phyloP scores from a whole-genome alignment of 1,139 yeast genomes.

The Blastobotrys buckinghamii region DNA sequence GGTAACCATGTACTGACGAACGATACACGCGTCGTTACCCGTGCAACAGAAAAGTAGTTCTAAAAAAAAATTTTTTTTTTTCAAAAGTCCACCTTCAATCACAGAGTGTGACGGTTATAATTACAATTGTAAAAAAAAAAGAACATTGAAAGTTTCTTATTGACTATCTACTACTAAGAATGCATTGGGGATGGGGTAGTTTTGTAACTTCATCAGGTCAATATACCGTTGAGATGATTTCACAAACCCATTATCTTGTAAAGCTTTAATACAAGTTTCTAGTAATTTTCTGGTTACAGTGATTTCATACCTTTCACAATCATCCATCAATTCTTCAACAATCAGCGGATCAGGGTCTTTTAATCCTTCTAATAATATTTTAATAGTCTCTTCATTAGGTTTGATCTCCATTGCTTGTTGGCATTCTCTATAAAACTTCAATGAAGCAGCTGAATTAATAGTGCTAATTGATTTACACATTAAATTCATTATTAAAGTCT shows the following conservation, averaged over 20 bases:
- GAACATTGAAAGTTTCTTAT: no score
- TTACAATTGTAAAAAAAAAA: no score
- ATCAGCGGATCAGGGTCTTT: constrained; percentile 14
- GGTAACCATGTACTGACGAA: no score
- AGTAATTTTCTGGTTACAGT: neutral
- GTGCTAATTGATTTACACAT: constrained; percentile 17
- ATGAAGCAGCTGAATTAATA: constrained; percentile 10
- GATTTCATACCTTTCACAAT: constrained; percentile 9
- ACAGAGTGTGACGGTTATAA: no score
- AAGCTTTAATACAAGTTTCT: neutral
- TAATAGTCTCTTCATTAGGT: constrained; percentile 25
- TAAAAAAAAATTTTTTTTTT: no score
- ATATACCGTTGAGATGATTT: no score
- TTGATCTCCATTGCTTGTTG: constrained; percentile 16
- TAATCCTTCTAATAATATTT: neutral
- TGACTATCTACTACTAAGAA: no score
- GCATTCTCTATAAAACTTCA: constrained; percentile 18
- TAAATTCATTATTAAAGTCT: constrained; percentile 26
- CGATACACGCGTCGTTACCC: no score
- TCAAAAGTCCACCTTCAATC: no score
- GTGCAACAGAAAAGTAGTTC: no score
- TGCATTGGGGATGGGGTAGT: no score
- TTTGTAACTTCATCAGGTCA: no score
- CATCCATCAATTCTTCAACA: constrained; percentile 16
- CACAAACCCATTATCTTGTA: neutral